Evolutionary conservation across 495 filamentous ascomycete genomes (phyloP).

Genomic region (Neurospora sp.): DNA sequence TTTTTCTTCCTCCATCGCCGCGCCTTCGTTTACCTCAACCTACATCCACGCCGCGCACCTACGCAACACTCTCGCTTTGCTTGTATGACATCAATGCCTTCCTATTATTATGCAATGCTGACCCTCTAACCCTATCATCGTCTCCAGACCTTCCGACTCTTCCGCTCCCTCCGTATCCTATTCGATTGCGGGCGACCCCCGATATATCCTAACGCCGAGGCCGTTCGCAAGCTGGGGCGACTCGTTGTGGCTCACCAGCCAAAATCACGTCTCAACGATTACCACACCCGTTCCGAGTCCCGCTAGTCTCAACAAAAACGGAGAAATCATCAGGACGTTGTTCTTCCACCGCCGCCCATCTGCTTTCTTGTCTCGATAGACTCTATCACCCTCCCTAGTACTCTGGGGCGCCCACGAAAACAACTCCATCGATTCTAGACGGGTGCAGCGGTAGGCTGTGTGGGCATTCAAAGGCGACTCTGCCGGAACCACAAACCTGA

Average conservation of each 20-base stretch:
- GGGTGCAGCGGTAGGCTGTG: conserved; percentile 35
- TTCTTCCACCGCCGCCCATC: conserved; percentile 31
- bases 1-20: neutral
- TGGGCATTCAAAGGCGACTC: conserved; percentile 26
- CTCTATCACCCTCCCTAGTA: conserved; percentile 40
- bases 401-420: conserved; percentile 7
- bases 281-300: conserved; percentile 5
- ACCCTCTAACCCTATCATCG: neutral
- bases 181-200: neutral
- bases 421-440: conserved; percentile 20
- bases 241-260: neutral
- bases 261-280: conserved; percentile 6
- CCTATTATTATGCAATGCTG: neutral
- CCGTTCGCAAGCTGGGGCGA: neutral
- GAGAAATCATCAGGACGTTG: conserved; percentile 33
- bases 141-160: neutral
- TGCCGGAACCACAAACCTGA: conserved; percentile 30
- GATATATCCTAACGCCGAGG: conserved; percentile 13
- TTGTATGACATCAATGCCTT: neutral
- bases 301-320: conserved; percentile 24
- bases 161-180: conserved; percentile 4
- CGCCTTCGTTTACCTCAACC: neutral
- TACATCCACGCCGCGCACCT: neutral
- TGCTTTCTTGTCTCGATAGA: conserved; percentile 36
- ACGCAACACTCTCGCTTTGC: neutral